Base-by-base conservation (phyloP, 106 monocot genomes). In the Dactylorhiza incarnata region DNA sequence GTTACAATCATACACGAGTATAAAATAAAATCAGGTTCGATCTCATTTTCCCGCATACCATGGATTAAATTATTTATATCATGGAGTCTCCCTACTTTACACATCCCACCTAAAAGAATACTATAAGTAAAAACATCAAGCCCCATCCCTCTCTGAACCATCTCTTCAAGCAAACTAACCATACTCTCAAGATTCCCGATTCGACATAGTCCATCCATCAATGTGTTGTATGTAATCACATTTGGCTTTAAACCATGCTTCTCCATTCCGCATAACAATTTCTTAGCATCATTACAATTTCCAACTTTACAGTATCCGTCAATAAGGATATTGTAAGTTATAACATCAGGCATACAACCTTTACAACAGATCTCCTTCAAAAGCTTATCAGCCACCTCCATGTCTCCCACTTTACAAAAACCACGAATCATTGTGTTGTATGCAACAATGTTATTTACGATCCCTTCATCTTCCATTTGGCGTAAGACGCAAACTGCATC, bases 401-500 rank as follows among this genome's bases (percentile, higher is more conserved):
- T 48, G 7, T 74, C 49, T 47, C 84, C 84, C 7, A 71, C 26
- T 73, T 73, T 81, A 43, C 84, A 87, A 76, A 81, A 81, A 17
- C 87, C 87, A 67, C 68, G 56, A 9, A 87, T 80, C 45, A 87
- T 73, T 61, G 59, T 76, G 79, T 84, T 87, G 71, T 78, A 83
- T 23, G 81, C 77, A 68, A 84, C 70, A 66, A 84, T 43, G 53
- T 73, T 68, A 56, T 43, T 71, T 48, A 58, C 29, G 7, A 75
- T 71, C 49, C 72, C 78, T 74, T 75, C 74, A 53, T 72, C 73
- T 78, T 84, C 75, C 76, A 84, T 78, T 59, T 71, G 68, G 15
- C 15, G 43, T 58, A 87, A 87, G 22, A 84, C 25, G 0, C 5
- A n/a, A 23, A 76, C 66, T 20, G 84, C 84, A 26, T 87, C 84